Base-by-base conservation (phyloP, 2,329 filamentous ascomycete species). In the Byssoonygena ceratinophila region DNA sequence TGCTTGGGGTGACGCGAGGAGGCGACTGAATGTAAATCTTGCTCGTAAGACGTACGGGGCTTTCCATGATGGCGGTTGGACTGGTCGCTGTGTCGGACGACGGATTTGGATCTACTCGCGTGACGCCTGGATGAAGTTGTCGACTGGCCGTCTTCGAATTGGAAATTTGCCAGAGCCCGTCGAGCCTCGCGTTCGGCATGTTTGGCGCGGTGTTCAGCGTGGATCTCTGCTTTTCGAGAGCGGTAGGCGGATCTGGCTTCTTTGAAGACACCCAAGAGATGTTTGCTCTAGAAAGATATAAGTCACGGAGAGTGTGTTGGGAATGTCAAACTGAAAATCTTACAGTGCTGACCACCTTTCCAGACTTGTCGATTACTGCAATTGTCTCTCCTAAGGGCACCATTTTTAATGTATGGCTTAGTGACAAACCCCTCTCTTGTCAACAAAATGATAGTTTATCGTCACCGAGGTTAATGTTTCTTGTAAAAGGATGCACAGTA, bases 261-360 rank as follows among this genome's bases (percentile, higher is more conserved):
- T 67, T 88, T 94, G 76, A 94, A 94, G 64, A 96, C 84, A 65
- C 82, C 84, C 64, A 94, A 80, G 22, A 97, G 75, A 61, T 95
- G 87, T 71, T 94, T 95, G 64, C 88, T 88, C 88, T 94, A 63
- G 32, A 52, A 40, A 16, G 11, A 14, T 22, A 45, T 56, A 18
- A 40, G 54, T 37, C 32, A 41, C 45, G n/a, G 50, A 43, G 60
- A 58, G 41, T 52, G 50, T 45, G 47, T 63, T 54, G 59, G 43
- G 39, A 50, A 29, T 51, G 54, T 6, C 18, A 27, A 39, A 39
- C 18, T 20, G 37, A 11, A 29, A 29, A 8, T 47, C 84, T 68
- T 76, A 90, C 87, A 55, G 84, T 92, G 76, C 83, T 90, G 61
- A 95, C 87, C 47, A 94, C 83, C 72, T 94, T 94, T 63, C 88